phyloP scores from a whole-genome alignment of 2,329 filamentous ascomycete genomes.

The Elsinoe fawcettii region DNA sequence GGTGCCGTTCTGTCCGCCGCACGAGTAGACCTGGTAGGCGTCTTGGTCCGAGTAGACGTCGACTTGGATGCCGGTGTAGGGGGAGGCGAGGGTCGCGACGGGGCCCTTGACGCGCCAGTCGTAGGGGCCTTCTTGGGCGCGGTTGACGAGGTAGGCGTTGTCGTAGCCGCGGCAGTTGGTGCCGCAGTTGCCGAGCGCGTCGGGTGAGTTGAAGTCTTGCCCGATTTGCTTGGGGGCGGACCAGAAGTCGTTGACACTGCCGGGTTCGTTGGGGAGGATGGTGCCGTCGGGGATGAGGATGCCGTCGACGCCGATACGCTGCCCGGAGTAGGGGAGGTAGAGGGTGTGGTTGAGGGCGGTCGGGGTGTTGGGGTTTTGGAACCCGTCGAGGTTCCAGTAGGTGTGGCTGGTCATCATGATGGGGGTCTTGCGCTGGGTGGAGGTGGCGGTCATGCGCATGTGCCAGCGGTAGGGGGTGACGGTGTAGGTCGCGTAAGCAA shows the following conservation, averaged over 20 bases:
- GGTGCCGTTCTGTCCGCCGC: slow-evolving; percentile 65
- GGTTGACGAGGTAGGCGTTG: slow-evolving; percentile 63
- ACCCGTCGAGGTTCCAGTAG: slow-evolving; percentile 81
- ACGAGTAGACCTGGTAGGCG: slow-evolving; percentile 82
- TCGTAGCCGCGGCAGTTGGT: slow-evolving; percentile 79
- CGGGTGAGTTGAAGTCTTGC: slow-evolving; percentile 54
- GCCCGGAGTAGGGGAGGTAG: slow-evolving; percentile 63
- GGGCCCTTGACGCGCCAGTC: slow-evolving; percentile 57
- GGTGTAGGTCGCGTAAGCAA: slow-evolving; percentile 67
- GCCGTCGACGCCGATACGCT: slow-evolving; percentile 58
- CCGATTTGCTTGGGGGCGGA: slow-evolving; percentile 72
- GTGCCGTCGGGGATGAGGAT: slow-evolving; percentile 45
- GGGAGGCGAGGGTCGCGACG: slow-evolving; percentile 59
- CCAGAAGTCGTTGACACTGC: slow-evolving; percentile 76
- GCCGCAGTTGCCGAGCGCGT: slow-evolving; percentile 67
- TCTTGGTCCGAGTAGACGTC: slow-evolving; percentile 78
- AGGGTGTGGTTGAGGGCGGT: slow-evolving; percentile 63
- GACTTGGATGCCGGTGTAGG: slow-evolving; percentile 74
- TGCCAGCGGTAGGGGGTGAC: slow-evolving; percentile 60
- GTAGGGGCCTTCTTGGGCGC: slow-evolving; percentile 48
- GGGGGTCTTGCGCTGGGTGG: slow-evolving; percentile 67
- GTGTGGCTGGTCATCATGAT: slow-evolving; percentile 72
- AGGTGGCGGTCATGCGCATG: slow-evolving; percentile 62
- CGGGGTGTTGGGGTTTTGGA: slow-evolving; percentile 62
- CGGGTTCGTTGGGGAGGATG: slow-evolving; percentile 59